phyloP scores from a whole-genome alignment of 305 asterid species.

The Fraxinus latifolia region DNA sequence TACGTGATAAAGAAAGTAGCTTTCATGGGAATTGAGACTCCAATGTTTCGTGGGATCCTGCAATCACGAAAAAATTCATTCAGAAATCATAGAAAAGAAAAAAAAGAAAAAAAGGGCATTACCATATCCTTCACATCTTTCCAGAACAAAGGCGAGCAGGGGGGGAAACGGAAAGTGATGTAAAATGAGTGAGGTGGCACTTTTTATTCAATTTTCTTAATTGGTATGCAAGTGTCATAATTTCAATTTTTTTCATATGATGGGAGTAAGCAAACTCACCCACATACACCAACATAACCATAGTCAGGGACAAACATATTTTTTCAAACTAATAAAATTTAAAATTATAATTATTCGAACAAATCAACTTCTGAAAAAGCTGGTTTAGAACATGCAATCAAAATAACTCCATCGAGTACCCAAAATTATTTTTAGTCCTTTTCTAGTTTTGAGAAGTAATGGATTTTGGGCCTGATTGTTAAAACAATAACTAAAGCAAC shows the following conservation, averaged over 20 bases:
- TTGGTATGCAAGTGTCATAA: not conserved
- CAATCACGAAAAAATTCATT: constrained; percentile 28
- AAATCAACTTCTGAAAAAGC: not conserved
- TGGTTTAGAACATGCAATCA: not conserved
- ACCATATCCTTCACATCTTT: not conserved
- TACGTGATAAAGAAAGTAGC: constrained; percentile 90
- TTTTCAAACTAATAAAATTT: not conserved
- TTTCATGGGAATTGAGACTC: constrained; percentile 94
- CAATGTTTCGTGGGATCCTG: constrained; percentile 91
- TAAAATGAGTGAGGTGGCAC: not conserved
- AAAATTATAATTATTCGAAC: not conserved
- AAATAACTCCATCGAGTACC: not conserved
- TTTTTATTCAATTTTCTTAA: not conserved
- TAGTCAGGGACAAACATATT: not conserved
- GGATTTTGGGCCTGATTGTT: not conserved
- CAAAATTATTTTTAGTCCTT: not conserved
- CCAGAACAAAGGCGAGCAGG: not conserved
- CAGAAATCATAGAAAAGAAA: not conserved
- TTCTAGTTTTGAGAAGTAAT: not conserved
- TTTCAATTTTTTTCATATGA: not conserved
- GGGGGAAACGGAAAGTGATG: not conserved
- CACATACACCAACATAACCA: not conserved
- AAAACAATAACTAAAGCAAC: not conserved
- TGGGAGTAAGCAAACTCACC: not conserved
- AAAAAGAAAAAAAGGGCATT: too few species aligned